Conservation (phyloP, 2,329 filamentous ascomycete genomes). For the Aspergillus piperis region DNA sequence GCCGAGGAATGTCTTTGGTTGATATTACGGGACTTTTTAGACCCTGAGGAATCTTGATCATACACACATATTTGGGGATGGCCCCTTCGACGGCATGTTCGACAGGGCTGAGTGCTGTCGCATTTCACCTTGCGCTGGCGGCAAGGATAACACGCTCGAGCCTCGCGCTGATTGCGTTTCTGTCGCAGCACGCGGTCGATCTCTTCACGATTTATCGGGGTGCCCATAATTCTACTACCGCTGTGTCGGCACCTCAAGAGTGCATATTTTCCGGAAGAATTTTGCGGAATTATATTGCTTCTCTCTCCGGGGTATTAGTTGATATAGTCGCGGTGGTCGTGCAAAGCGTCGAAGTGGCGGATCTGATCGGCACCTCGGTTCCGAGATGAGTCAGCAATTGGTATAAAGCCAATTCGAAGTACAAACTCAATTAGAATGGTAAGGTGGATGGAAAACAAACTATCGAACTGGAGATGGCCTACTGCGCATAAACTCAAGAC, state of each 20-base stretch:
- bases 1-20: not conserved
- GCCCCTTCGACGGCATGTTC: conserved; percentile 29
- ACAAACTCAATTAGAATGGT: too few species aligned
- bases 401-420: not conserved
- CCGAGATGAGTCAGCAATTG: not conserved
- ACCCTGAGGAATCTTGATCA: conserved; percentile 3
- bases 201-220: conserved; percentile 26
- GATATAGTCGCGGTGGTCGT: not conserved
- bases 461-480: too few species aligned
- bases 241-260: not conserved
- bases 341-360: not conserved
- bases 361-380: not conserved
- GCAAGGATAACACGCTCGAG: conserved; percentile 38
- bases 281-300: not conserved
- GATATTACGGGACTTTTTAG: not conserved
- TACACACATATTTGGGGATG: conserved; percentile 35
- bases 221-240: not conserved
- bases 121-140: conserved; percentile 41
- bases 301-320: too few species aligned
- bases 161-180: conserved; percentile 33
- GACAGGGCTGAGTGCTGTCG: conserved; percentile 31
- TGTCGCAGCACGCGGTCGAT: conserved; percentile 31
- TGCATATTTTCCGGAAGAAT: not conserved
- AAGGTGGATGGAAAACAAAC: too few species aligned
- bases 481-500: too few species aligned